Percentiles rank a stretch among this genome's conserved stretches.
phyloP scores from a whole-genome alignment of 2,329 filamentous ascomycete genomes.

The Sordariomycetes sp. region DNA sequence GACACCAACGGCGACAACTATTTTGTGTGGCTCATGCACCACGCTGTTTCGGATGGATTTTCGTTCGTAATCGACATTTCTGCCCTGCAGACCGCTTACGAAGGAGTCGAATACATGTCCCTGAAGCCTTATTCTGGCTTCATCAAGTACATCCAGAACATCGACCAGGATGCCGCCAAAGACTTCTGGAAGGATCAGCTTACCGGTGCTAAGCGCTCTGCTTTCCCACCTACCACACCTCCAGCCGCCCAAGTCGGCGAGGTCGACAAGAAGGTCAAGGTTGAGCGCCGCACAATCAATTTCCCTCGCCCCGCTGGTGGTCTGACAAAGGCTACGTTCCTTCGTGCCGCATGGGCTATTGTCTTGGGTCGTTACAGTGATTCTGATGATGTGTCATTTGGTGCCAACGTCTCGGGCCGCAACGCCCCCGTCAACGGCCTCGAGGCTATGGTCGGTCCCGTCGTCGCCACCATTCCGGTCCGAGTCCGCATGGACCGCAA shows the following conservation, averaged over 20 bases:
- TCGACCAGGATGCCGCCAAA: neutral
- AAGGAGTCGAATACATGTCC: conserved; percentile 3
- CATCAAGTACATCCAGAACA: neutral
- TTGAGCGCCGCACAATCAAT: no score
- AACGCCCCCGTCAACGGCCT: conserved; percentile 7
- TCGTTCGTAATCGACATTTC: neutral
- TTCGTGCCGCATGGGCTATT: neutral
- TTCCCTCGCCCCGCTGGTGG: no score
- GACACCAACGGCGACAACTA: neutral
- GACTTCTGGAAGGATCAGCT: conserved; percentile 1
- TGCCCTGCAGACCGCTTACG: neutral
- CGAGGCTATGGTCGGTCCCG: conserved; percentile 8
- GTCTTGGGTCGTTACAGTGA: conserved; percentile 5
- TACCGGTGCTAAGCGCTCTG: neutral
- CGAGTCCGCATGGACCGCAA: conserved; percentile 7
- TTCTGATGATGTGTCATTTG: conserved; percentile 5
- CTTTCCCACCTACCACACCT: conserved; percentile 1
- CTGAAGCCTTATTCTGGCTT: conserved; percentile 1
- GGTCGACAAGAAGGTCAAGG: neutral
- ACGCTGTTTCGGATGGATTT: conserved; percentile 9
- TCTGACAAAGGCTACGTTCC: neutral
- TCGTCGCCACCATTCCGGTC: conserved; percentile 9
- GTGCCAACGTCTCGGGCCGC: conserved; percentile 8
- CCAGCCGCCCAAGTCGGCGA: no score
- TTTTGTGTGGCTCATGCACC: conserved; percentile 15